phyloP scores from a whole-genome alignment of 75 land plant species.

The Cunninghamia lanceolata region DNA sequence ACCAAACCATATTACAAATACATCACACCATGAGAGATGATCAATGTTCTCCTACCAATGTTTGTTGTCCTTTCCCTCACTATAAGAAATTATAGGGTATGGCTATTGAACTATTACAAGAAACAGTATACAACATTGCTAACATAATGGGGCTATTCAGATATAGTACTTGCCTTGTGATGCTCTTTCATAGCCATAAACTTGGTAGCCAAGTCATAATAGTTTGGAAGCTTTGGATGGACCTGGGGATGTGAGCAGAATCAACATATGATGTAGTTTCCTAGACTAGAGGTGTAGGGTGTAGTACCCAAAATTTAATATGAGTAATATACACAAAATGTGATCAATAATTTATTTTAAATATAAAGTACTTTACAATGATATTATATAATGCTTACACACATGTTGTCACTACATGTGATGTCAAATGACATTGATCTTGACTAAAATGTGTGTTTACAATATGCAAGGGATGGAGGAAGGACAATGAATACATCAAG shows the following conservation, averaged over 20 bases:
- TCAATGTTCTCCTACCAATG: background rate
- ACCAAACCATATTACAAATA: background rate
- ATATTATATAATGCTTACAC: too few relatives aligned
- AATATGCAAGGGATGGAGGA: too few relatives aligned
- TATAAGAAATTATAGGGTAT: background rate
- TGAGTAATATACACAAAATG: too few relatives aligned
- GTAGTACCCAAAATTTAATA: too few relatives aligned
- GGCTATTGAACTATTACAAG: background rate
- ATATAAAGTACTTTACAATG: too few relatives aligned
- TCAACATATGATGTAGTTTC: background rate
- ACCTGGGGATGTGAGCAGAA: conserved; percentile 16
- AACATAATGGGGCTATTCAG: background rate
- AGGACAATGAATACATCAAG: too few relatives aligned
- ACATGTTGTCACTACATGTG: too few relatives aligned
- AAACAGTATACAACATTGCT: background rate
- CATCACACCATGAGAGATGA: background rate
- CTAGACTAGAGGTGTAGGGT: background rate
- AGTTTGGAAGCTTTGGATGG: conserved; percentile 52
- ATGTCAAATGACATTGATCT: too few relatives aligned
- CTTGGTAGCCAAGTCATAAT: conserved; percentile 44
- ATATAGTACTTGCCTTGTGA: background rate
- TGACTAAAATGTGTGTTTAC: too few relatives aligned
- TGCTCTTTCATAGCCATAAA: conserved; percentile 42
- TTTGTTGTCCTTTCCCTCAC: background rate
- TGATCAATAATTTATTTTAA: too few relatives aligned